Base-by-base conservation (phyloP, 2,329 filamentous ascomycete genomes). In the Colletotrichum coccodes region DNA sequence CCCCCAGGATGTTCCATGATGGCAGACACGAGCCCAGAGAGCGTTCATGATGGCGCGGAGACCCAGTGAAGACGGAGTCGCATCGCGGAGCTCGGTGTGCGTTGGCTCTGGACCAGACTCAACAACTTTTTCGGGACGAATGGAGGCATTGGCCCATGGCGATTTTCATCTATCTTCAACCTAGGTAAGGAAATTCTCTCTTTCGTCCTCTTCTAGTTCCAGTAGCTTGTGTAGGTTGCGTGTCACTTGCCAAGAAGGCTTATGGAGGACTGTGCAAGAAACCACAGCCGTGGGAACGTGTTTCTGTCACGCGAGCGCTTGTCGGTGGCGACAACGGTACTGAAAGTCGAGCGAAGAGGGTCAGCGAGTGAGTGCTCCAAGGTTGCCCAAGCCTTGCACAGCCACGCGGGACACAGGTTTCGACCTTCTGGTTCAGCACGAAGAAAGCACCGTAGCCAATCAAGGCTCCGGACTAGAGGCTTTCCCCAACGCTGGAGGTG, bases 311-410 rank as follows among this genome's bases (percentile, higher is more conserved):
- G 60, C 49, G 64, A 63, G 59, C 64, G 59, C 64, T 38, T 56
- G 30, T 32, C n/a, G 36, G 64, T 50, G 59, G 58, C 64, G 49
- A 62, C 40, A 49, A 42, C n/a, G 26, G 21, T 26, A 18, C 38
- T 16, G 28, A 42, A 21, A 44, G 28, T 6, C n/a, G 30, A 46
- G 14, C 16, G 32, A n/a, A 36, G 18, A 38, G 21, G 46, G 44
- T 21, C 9, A 21, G 32, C 42, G 32, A 49, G 40, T 18, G 12
- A 47, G 23, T 14, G 46, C 59, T 40, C 30, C 21, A 28, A 40
- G 40, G 32, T 40, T 21, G 50, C 28, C 59, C 50, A 64, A 68
- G 53, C 53, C 60, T 64, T 53, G 64, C 64, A 68, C 60, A 68
- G 64, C 60, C 64, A 68, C 60, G 38, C 64, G 52, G 64, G 46